Evolutionary conservation across 1,139 yeast species (phyloP), one percentile per base, ranked within the genome.

Genomic region (Sporopachydermia cereana): DNA sequence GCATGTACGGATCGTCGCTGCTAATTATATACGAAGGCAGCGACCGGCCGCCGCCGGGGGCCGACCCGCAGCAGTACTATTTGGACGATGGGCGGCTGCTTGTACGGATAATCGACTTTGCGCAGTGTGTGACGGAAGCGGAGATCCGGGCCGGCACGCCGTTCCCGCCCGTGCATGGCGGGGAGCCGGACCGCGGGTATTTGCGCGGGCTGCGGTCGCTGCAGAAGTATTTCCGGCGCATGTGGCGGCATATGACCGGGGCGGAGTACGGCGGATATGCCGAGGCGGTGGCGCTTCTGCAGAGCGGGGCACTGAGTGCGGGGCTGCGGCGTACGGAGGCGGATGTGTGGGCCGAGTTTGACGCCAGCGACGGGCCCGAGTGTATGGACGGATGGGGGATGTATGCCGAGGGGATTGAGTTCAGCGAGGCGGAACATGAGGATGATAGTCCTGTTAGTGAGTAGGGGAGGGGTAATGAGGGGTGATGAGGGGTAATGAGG

Each of bases 1-100:
- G 99, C 50, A 72, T 93, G 60, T 93, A 91, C 60, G 99, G 98
- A 0, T 82, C 95, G 2, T 84, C 95, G 29, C 68, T 93, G 47
- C 68, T 93, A 51, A 69, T 93, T 53, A 85, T 91, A 79, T 89
- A 89, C 60, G 98, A 91, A 58, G 91, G 85, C 14, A 63, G 57
- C 2, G 59, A 62, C 20, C 54, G 54, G n/a, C 18, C 18, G 22
- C 21, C 23, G 17, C 45, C 43, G 31, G 43, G 48, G 44, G 27
- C 47, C 31, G 29, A 34, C 42, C 47, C 54, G 1, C 47, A 50
- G n/a, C 47, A 48, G 27, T 54, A 50, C 36, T 46, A 51, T 18
- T 54, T 34, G 48, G 51, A 27, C 5, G 45, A 42, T 12, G 14
- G 56, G 53, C 25, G 55, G 54, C 60, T 78, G 60, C 60, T 72